Conservation (phyloP, 2,329 filamentous ascomycete species). For the Metarhizium sp. region DNA sequence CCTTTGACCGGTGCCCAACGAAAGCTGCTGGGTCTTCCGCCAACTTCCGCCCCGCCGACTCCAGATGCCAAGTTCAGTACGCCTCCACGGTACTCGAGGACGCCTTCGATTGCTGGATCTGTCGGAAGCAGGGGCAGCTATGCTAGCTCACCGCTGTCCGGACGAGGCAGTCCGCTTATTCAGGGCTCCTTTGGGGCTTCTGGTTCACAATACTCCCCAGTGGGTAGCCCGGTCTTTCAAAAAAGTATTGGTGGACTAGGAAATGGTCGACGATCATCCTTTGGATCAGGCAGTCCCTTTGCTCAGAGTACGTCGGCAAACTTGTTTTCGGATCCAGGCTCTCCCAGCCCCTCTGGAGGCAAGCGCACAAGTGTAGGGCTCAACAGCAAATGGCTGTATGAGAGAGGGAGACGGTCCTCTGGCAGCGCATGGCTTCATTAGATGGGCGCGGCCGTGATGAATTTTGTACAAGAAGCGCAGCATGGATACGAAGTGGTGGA, state of each 20-base stretch:
- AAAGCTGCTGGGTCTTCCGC: constrained; percentile 69
- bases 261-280: constrained; percentile 49
- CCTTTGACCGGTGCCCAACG: constrained; percentile 71
- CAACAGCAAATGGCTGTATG: constrained; percentile 93
- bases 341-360: constrained; percentile 56
- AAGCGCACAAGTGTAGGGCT: constrained; percentile 67
- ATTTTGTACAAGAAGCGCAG: not conserved
- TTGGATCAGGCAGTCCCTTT: constrained; percentile 47
- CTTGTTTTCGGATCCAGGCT: constrained; percentile 49
- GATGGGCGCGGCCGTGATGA: not conserved
- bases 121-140: constrained; percentile 50
- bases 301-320: constrained; percentile 38
- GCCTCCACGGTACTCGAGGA: constrained; percentile 77
- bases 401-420: constrained; percentile 58
- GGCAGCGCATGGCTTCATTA: constrained; percentile 31
- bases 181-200: constrained; percentile 22
- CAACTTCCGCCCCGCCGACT: constrained; percentile 52
- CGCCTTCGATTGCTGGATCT: constrained; percentile 55
- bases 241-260: constrained; percentile 49
- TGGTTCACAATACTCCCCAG: constrained; percentile 37
- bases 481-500: not conserved
- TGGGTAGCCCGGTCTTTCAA: constrained; percentile 51
- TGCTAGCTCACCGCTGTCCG: constrained; percentile 48
- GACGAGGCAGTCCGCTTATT: constrained; percentile 39
- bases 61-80: constrained; percentile 67